phyloP scores from a whole-genome alignment of 108 stramenopile species.

The Cyclotella sp. region DNA sequence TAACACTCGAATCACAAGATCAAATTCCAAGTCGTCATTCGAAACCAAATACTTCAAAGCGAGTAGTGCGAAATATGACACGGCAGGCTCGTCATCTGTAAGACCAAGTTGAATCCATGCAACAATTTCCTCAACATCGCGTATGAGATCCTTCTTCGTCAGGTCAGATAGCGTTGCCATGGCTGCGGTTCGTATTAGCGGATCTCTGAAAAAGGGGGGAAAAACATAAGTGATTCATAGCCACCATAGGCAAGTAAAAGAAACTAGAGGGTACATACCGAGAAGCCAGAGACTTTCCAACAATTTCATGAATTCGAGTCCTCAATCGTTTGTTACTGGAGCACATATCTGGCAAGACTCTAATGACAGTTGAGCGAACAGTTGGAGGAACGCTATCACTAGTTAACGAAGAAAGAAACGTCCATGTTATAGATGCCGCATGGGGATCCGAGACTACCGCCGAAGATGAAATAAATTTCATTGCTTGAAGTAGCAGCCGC shows the following conservation, averaged over 20 bases:
- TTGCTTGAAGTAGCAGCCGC: constrained; percentile 2
- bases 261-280: constrained; percentile 7
- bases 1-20: constrained; percentile 72
- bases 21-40: constrained; percentile 75
- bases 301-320: constrained; percentile 63
- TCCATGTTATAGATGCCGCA: constrained; percentile 75
- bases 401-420: constrained; percentile 54
- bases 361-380: constrained; percentile 60
- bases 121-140: constrained; percentile 71
- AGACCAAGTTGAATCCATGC: constrained; percentile 72
- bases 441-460: constrained; percentile 64
- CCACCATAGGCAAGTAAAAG: neutral
- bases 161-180: constrained; percentile 72
- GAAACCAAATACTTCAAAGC: constrained; percentile 64
- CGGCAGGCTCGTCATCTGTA: constrained; percentile 56
- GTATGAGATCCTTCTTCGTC: constrained; percentile 67
- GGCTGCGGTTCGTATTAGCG: constrained; percentile 66
- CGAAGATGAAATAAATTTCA: constrained; percentile 33
- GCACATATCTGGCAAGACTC: constrained; percentile 70
- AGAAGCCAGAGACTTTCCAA: constrained; percentile 55
- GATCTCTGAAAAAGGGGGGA: constrained; percentile 18
- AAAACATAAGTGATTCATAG: neutral
- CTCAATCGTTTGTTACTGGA: constrained; percentile 65
- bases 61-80: constrained; percentile 58
- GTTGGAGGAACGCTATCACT: constrained; percentile 41